These are phyloP conservation scores for Chytriomyces sp. DNA, from an alignment of 192 early-diverging fungal species.

Conservation along the genomic window DNA sequence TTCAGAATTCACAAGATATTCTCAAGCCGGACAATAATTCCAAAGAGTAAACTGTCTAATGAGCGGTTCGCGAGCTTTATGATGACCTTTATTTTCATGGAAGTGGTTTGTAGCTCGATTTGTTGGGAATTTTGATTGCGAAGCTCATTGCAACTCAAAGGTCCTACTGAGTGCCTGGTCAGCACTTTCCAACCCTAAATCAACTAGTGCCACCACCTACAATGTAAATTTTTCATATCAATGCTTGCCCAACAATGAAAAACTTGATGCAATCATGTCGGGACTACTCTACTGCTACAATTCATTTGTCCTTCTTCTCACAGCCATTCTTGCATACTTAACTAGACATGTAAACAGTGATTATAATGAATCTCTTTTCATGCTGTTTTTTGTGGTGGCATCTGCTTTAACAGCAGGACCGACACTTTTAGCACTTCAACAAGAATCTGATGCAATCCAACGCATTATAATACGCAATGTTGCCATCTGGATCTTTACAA, in stretches of 20 bases:
- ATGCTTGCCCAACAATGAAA: background rate
- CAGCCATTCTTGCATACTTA: background rate
- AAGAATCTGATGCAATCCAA: background rate
- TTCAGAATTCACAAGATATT: conserved; percentile 17
- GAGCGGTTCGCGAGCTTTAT: conserved; percentile 4
- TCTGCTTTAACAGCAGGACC: background rate
- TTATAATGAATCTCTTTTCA: conserved; percentile 14
- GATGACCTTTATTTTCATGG: background rate
- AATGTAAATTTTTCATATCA: background rate
- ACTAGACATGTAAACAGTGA: conserved; percentile 15
- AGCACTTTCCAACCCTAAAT: conserved; percentile 2
- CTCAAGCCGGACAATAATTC: conserved; percentile 22
- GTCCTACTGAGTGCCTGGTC: conserved; percentile 1
- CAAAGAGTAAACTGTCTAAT: conserved; percentile 13
- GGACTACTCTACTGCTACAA: conserved; percentile 1
- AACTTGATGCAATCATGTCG: background rate
- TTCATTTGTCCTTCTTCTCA: background rate
- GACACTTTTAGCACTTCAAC: background rate
- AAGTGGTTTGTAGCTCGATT: background rate
- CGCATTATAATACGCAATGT: background rate
- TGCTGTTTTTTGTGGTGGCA: conserved; percentile 7
- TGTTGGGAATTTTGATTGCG: background rate
- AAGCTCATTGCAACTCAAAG: background rate
- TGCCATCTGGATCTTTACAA: background rate
- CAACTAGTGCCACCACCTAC: background rate